Evolutionary conservation across 352 stramenopile genomes (phyloP).

Genomic region (Pythium dissimile): DNA sequence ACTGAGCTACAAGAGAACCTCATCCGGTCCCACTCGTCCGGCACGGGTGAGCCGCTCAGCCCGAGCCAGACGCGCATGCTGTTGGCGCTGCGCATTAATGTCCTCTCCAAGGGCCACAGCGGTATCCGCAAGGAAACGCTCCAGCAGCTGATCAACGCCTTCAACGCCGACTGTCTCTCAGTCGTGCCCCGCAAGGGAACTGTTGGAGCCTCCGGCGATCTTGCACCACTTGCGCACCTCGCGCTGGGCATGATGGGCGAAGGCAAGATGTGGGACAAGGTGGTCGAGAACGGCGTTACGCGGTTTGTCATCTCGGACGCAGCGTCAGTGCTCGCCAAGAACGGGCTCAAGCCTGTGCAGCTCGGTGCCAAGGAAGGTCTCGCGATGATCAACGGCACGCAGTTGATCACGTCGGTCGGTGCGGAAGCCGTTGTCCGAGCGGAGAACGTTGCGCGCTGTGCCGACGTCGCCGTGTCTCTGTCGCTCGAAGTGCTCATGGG

Average conservation of each 20-base stretch:
- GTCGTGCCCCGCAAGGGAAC: constrained; percentile 83
- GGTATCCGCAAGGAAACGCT: constrained; percentile 79
- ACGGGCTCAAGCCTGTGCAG: constrained; percentile 68
- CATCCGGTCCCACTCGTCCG: constrained; percentile 76
- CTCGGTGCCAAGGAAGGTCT: constrained; percentile 88
- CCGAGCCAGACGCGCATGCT: constrained; percentile 83
- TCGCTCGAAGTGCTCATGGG: constrained; percentile 87
- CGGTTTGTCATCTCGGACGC: constrained; percentile 54
- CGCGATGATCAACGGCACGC: constrained; percentile 90
- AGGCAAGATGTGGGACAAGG: constrained; percentile 84
- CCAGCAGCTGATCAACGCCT: constrained; percentile 73
- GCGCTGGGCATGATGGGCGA: constrained; percentile 88
- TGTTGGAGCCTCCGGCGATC: constrained; percentile 85
- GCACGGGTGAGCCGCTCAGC: constrained; percentile 73
- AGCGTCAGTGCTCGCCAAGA: constrained; percentile 61
- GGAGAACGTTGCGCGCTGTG: constrained; percentile 66
- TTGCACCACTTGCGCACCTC: constrained; percentile 85
- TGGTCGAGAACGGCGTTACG: constrained; percentile 33
- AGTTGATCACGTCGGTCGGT: constrained; percentile 86
- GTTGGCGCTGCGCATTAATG: constrained; percentile 86
- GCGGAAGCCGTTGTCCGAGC: constrained; percentile 76
- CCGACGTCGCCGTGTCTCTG: constrained; percentile 78
- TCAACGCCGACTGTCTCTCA: constrained; percentile 86
- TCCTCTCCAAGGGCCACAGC: constrained; percentile 85
- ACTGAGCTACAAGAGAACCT: constrained; percentile 84